Base-by-base conservation (phyloP, 1,284 basidiomycete genomes). In the Sporisorium scitamineum region DNA sequence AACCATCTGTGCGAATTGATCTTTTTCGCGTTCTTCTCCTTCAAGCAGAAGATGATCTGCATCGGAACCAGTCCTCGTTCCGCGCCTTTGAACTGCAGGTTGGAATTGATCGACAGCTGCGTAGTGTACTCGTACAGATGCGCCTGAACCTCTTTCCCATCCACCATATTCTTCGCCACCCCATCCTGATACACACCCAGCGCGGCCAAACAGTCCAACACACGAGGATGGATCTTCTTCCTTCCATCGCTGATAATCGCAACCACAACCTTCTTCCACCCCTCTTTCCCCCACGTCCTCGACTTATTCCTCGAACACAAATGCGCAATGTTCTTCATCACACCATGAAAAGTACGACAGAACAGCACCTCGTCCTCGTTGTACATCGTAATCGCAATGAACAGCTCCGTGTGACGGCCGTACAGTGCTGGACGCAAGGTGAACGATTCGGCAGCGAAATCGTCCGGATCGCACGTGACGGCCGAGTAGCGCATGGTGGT, bases 91-190 rank as follows among this genome's bases (percentile, higher is more conserved):
- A 98, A 97, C 80, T 94, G 92, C 53, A 98, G 86, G 78, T 95
- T 92, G 2, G 93, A 89, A 84, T 95, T 94, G 48, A 98, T 88
- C 1, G 90, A 93, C 81, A 97, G 94, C 42, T 93, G 93, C 0
- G 95, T 93, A 0, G 95, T 98, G 83, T 94, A 94, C 87, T 99
- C 96, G 86, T 95, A 99, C 22, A 98, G 85, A 87, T 99, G 96
- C 1, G 95, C 95, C 1, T 93, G 93, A 14, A 98, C 95, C 27
- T 92, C 90, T 79, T 93, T 91, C 62, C 92, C 91, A 84, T 95
- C 93, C 80, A 98, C 91, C 80, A 89, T 89, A 85, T 94, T 95
- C 84, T 94, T 94, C 91, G 97, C 97, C 80, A 93, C 92, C 24
- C 88, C 88, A 66, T 89, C 88, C 73, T 89, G 89, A 76, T 88